A percentile compares a stretch with the other conserved stretches of the same genome.
Evolutionary conservation across 805 yeast species (phyloP).

Genomic region (Kodamaea neixiangensis): DNA sequence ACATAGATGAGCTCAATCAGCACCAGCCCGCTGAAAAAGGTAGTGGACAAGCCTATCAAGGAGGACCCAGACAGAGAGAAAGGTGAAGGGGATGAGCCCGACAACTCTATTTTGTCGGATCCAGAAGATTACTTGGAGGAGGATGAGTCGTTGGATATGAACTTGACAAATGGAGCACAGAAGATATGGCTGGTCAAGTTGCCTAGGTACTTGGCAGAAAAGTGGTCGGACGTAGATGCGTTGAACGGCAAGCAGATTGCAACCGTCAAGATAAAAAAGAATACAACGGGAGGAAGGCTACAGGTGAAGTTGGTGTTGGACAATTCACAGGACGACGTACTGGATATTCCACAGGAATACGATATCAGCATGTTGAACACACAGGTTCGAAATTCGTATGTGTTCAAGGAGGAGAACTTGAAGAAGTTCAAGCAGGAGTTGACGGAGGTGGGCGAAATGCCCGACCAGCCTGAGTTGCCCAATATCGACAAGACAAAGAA

Average conservation of each 20-base stretch:
- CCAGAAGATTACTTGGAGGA: conserved; percentile 49
- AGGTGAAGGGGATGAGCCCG: conserved; percentile 16
- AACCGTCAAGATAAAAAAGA: conserved; percentile 70
- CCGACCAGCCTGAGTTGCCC: conserved; percentile 51
- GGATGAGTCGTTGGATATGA: conserved; percentile 77
- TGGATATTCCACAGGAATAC: conserved; percentile 74
- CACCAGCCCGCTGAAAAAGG: conserved; percentile 17
- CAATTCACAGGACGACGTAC: conserved; percentile 35
- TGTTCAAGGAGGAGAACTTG: conserved; percentile 84
- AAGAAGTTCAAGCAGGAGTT: conserved; percentile 53
- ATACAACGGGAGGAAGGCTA: conserved; percentile 29
- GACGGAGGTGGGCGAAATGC: conserved; percentile 53
- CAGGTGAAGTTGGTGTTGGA: conserved; percentile 62
- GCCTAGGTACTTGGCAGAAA: conserved; percentile 82
- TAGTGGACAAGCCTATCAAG: conserved; percentile 6
- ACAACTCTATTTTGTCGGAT: conserved; percentile 41
- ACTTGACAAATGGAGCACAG: conserved; percentile 58
- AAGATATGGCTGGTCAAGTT: conserved; percentile 91
- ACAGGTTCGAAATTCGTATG: conserved; percentile 80
- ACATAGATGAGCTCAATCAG: conserved; percentile 13
- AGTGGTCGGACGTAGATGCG: conserved; percentile 65
- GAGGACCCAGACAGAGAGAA: conserved; percentile 7
- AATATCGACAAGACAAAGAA: conserved; percentile 26
- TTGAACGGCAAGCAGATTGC: conserved; percentile 79
- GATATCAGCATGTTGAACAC: conserved; percentile 77